These are phyloP conservation scores for Colletotrichum liriopes DNA, from an alignment of 2,329 filamentous ascomycete genomes.

Conservation along the genomic window DNA sequence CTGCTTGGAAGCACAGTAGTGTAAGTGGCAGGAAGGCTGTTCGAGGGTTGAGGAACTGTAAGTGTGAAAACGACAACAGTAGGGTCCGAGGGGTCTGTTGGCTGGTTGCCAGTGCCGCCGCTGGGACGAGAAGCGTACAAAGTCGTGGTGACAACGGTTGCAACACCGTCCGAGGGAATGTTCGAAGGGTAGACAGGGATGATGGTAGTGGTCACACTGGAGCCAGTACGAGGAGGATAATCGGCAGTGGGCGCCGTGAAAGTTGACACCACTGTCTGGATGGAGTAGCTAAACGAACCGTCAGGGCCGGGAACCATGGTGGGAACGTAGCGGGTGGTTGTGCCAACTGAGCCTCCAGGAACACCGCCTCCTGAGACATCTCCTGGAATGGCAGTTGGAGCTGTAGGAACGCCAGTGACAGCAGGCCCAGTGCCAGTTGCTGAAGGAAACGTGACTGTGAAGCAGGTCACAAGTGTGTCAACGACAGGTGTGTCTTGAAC, in stretches of 20 bases:
- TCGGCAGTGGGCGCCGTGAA: constrained; percentile 46
- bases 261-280: constrained; percentile 52
- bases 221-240: constrained; percentile 36
- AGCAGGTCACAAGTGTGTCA: constrained; percentile 44
- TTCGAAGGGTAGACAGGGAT: neutral
- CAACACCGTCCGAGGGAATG: neutral
- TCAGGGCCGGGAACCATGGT: constrained; percentile 48
- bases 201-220: constrained; percentile 2
- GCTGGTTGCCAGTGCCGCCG: constrained; percentile 48
- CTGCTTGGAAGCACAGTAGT: neutral
- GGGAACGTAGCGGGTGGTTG: constrained; percentile 24
- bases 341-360: constrained; percentile 23
- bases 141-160: constrained; percentile 45
- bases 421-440: constrained; percentile 17
- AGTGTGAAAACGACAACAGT: constrained; percentile 47
- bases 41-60: constrained; percentile 23
- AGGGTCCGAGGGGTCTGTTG: constrained; percentile 46
- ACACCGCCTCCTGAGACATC: neutral
- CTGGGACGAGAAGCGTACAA: constrained; percentile 49
- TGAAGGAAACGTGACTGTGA: constrained; percentile 48
- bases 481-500: constrained; percentile 30
- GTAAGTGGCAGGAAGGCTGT: neutral
- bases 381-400: neutral
- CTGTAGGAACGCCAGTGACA: constrained; percentile 7
- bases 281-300: constrained; percentile 50